These are phyloP conservation scores for Clausena lansium DNA, from an alignment of 345 rosid genomes.

Conservation along the genomic window DNA sequence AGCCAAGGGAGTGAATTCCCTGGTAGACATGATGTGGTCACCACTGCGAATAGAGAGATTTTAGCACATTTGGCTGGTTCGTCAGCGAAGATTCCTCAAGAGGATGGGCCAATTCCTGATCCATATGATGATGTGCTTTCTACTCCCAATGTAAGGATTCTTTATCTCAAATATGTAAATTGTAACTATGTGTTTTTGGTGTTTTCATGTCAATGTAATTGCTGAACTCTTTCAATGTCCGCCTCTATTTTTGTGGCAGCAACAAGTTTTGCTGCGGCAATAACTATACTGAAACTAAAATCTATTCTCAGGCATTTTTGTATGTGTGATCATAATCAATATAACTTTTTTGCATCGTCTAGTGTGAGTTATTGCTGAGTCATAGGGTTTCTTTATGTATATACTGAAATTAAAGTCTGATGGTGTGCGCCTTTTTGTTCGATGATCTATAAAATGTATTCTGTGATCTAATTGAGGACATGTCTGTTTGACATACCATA, in stretches of 20 bases:
- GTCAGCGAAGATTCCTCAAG: slow-evolving; percentile 67
- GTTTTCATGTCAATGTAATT: neutral
- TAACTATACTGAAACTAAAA: neutral
- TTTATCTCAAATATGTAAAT: neutral
- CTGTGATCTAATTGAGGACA: neutral
- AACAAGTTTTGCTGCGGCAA: neutral
- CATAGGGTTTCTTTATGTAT: too few species aligned
- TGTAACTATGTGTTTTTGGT: neutral
- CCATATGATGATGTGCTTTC: slow-evolving; percentile 89
- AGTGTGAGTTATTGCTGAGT: too few species aligned
- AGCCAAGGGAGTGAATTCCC: slow-evolving; percentile 25
- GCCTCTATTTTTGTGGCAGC: neutral
- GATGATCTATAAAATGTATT: neutral
- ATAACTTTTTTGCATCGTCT: neutral
- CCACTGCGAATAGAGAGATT: slow-evolving; percentile 22
- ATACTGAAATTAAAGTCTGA: neutral
- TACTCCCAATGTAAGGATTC: slow-evolving; percentile 80
- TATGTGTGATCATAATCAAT: neutral
- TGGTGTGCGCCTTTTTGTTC: neutral
- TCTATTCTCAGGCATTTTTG: neutral
- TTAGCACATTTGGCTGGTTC: slow-evolving; percentile 19
- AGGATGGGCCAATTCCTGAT: slow-evolving; percentile 94
- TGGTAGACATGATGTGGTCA: slow-evolving; percentile 12
- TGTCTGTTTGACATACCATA: neutral
- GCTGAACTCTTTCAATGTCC: neutral